Percentiles rank a stretch among this genome's conserved stretches.
Conservation (phyloP, 2,329 filamentous ascomycete genomes). For the Orbilia quercus region DNA sequence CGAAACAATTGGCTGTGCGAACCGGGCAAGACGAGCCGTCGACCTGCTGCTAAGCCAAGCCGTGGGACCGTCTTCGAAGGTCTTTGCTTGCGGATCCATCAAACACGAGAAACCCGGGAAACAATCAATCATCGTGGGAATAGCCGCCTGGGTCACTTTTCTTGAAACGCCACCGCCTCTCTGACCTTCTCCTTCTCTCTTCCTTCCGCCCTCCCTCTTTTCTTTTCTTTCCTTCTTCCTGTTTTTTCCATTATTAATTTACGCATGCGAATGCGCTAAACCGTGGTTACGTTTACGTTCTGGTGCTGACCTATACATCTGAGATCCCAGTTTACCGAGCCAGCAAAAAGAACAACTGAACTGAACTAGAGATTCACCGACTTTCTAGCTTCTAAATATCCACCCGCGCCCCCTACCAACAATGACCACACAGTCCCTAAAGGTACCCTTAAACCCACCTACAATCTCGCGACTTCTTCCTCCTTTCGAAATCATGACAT, state of each 20-base stretch:
- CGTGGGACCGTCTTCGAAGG: slow-evolving; percentile 18
- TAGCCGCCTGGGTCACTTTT: slow-evolving; percentile 45
- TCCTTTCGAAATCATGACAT: slow-evolving; percentile 31
- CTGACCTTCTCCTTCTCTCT: background rate
- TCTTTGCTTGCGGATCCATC: slow-evolving; percentile 24
- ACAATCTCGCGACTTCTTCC: slow-evolving; percentile 2
- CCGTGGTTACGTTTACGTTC: slow-evolving; percentile 37
- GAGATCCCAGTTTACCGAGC: slow-evolving; percentile 36
- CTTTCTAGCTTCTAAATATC: slow-evolving; percentile 41
- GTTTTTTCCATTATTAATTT: background rate
- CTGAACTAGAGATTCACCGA: slow-evolving; percentile 2
- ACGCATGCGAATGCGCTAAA: slow-evolving; percentile 17
- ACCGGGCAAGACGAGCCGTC: slow-evolving; percentile 49
- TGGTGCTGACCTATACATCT: slow-evolving; percentile 34
- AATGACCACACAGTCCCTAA: slow-evolving; percentile 55
- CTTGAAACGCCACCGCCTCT: slow-evolving; percentile 26
- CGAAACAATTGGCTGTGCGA: slow-evolving; percentile 49
- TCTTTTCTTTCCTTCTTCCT: background rate
- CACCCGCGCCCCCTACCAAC: slow-evolving; percentile 33
- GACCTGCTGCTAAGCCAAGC: too few relatives aligned
- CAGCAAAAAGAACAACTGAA: too few relatives aligned
- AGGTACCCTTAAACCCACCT: slow-evolving; percentile 44
- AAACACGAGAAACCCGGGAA: slow-evolving; percentile 5
- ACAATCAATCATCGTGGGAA: slow-evolving; percentile 27
- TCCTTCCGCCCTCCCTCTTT: too few relatives aligned